Percentiles rank a stretch among this genome's conserved stretches.
Evolutionary conservation across 2,329 filamentous ascomycete genomes (phyloP).

Genomic region (Hawksworthiomyces lignivorus): DNA sequence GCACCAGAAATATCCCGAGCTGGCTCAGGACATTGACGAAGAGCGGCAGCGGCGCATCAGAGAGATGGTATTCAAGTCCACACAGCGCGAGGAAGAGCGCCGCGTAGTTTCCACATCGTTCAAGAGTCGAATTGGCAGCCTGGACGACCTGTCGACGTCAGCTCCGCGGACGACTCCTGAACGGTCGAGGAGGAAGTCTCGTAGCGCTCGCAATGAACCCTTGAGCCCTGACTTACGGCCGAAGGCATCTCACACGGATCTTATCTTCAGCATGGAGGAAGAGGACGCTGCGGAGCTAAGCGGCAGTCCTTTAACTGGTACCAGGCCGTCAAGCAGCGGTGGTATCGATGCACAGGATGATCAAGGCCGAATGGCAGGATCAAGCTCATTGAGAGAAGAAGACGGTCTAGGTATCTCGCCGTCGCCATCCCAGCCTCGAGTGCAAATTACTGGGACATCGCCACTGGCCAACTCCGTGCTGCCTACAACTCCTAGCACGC

Average conservation of each 20-base stretch:
- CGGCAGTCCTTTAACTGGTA: slow-evolving; percentile 20
- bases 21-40: slow-evolving; percentile 59
- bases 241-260: slow-evolving; percentile 61
- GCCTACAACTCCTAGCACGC: neutral
- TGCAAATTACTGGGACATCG: neutral
- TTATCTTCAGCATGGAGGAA: slow-evolving; percentile 95
- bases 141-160: slow-evolving; percentile 51
- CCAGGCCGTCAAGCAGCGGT: neutral
- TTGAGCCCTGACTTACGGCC: slow-evolving; percentile 61
- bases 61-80: slow-evolving; percentile 63
- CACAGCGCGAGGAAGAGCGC: slow-evolving; percentile 57
- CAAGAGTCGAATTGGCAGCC: slow-evolving; percentile 50
- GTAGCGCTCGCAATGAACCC: slow-evolving; percentile 42
- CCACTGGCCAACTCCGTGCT: neutral
- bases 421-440: neutral
- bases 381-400: neutral
- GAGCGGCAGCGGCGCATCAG: slow-evolving; percentile 64
- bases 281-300: slow-evolving; percentile 38
- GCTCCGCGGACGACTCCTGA: slow-evolving; percentile 32
- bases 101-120: slow-evolving; percentile 50
- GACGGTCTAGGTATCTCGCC: neutral
- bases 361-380: neutral
- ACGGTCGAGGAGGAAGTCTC: slow-evolving; percentile 38
- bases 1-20: slow-evolving; percentile 55
- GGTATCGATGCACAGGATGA: neutral